Conservation (phyloP, 305 asterid species). For the Plantago coronopus region DNA sequence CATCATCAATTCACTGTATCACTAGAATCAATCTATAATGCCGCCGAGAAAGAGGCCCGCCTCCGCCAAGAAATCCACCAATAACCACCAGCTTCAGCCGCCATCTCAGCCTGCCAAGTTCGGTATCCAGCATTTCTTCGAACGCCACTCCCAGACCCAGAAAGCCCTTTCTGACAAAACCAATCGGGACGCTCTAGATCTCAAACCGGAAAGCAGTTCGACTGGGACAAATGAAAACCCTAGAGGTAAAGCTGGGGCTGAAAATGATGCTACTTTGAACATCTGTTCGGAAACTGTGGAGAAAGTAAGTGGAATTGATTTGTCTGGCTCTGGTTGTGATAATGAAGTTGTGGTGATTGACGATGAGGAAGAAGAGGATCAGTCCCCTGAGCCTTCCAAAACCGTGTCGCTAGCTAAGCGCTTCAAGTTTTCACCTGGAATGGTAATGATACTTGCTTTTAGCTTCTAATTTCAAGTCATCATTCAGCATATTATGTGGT, state of each 20-base stretch:
- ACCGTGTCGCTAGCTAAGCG: constrained; percentile 49
- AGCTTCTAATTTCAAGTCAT: not conserved
- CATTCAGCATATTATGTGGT: not conserved
- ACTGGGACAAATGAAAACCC: not conserved
- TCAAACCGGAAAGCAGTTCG: not conserved
- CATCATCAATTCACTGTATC: not conserved
- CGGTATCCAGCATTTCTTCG: constrained; percentile 90
- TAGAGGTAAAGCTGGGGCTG: not conserved
- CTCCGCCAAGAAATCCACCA: constrained; percentile 54
- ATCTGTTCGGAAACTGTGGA: too few species aligned
- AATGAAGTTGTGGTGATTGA: constrained; percentile 23
- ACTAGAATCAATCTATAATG: too few species aligned
- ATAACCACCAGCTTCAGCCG: constrained; percentile 31
- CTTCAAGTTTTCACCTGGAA: constrained; percentile 96
- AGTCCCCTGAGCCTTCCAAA: constrained; percentile 68
- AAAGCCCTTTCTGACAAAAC: constrained; percentile 35
- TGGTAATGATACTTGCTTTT: constrained; percentile 41
- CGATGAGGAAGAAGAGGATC: constrained; percentile 32
- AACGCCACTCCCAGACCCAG: constrained; percentile 79
- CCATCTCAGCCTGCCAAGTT: constrained; percentile 74
- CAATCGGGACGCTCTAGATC: not conserved
- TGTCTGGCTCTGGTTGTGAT: not conserved
- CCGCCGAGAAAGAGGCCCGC: constrained; percentile 66
- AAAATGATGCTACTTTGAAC: not conserved
- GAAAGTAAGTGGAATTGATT: not conserved